Evolutionary conservation across 1,139 yeast genomes (phyloP).

Genomic region (Candida anutae): DNA sequence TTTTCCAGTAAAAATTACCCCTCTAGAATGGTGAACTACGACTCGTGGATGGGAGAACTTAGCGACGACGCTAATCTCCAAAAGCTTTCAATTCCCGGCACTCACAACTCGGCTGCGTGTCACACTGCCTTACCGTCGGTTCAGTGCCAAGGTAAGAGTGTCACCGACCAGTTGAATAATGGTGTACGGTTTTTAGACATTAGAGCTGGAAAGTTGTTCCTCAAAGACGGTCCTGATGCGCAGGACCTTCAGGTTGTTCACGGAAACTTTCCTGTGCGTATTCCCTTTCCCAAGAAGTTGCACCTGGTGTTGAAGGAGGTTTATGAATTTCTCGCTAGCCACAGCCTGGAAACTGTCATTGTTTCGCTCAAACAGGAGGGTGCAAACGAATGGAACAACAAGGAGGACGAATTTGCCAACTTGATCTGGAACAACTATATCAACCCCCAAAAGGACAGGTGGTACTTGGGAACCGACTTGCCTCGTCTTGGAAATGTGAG

Average conservation of each 20-base stretch:
- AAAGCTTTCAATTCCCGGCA: conserved; percentile 64
- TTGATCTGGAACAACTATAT: conserved; percentile 57
- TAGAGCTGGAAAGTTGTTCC: conserved; percentile 53
- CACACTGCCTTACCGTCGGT: conserved; percentile 73
- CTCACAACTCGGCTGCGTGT: conserved; percentile 74
- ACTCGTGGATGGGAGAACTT: conserved; percentile 49
- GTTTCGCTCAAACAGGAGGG: conserved; percentile 76
- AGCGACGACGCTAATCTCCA: conserved; percentile 46
- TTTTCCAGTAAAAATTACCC: no score
- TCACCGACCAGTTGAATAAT: conserved; percentile 55
- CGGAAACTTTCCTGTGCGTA: conserved; percentile 67
- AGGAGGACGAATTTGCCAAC: conserved; percentile 58
- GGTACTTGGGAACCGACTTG: conserved; percentile 52
- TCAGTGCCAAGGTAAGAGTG: conserved; percentile 62
- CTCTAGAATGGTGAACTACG: conserved; percentile 30
- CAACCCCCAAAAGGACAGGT: conserved; percentile 41
- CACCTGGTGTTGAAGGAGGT: conserved; percentile 45
- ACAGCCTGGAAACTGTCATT: conserved; percentile 55
- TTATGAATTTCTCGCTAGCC: conserved; percentile 45
- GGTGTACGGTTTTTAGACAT: conserved; percentile 73
- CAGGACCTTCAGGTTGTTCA: conserved; percentile 63
- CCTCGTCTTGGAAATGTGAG: conserved; percentile 58
- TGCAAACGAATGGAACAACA: conserved; percentile 53
- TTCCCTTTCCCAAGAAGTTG: conserved; percentile 51
- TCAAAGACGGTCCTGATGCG: conserved; percentile 39